Evolutionary conservation across 2,329 filamentous ascomycete genomes (phyloP).

Genomic region (Sporothrix dimorphospora): DNA sequence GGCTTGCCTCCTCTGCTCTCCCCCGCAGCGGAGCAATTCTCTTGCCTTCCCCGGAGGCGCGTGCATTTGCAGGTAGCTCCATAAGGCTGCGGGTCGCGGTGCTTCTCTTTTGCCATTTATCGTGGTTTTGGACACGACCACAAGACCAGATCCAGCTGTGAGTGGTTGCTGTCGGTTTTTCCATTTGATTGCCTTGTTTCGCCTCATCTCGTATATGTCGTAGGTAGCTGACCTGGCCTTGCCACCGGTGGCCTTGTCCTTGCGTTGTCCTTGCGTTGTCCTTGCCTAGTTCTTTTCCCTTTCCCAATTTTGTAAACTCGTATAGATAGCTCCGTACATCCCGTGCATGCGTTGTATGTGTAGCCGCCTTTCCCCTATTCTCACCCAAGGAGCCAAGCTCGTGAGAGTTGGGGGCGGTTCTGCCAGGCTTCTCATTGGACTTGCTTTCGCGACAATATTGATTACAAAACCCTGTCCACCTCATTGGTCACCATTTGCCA

Average conservation of each 20-base stretch:
- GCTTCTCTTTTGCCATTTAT: not conserved
- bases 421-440: not conserved
- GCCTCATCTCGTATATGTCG: not conserved
- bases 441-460: not conserved
- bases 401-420: conserved; percentile 1
- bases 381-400: not conserved
- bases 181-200: not conserved
- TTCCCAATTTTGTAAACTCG: not conserved
- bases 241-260: not conserved
- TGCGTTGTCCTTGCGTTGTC: not conserved
- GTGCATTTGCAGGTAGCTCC: conserved; percentile 5
- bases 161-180: not conserved
- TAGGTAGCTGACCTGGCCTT: not conserved
- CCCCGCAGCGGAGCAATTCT: not conserved
- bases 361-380: not conserved
- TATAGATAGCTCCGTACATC: not conserved
- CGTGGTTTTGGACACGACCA: not conserved
- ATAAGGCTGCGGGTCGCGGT: conserved; percentile 19
- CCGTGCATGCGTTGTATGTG: conserved; percentile 14
- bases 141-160: not conserved
- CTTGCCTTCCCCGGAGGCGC: not conserved
- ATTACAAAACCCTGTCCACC: not conserved
- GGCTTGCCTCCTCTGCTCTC: not conserved
- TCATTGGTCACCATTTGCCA: not conserved
- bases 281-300: no score